A percentile compares a stretch with the other conserved stretches of the same genome.
Evolutionary conservation across 108 stramenopile genomes (phyloP).

Genomic region (Nitzschia sp.): DNA sequence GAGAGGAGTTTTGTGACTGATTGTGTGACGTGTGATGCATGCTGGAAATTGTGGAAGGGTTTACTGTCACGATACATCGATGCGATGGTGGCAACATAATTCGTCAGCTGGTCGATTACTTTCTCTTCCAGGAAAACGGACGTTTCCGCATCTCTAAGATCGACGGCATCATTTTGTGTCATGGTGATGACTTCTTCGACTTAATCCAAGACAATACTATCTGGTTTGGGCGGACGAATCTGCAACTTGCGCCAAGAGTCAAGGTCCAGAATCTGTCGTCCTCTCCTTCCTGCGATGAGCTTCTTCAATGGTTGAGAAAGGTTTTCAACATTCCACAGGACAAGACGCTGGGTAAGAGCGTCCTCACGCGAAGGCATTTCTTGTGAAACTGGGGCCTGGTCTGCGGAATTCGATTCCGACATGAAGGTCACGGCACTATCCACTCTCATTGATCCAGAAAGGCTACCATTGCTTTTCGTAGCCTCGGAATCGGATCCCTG

Average conservation of each 20-base stretch:
- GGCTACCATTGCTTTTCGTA: neutral
- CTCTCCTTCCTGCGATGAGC: constrained; percentile 6
- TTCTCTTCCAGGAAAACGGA: neutral
- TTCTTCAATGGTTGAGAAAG: neutral
- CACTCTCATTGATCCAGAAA: neutral
- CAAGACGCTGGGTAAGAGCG: neutral
- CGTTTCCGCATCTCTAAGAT: neutral
- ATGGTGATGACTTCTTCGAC: constrained; percentile 15
- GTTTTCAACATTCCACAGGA: constrained; percentile 10
- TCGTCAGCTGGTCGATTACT: neutral
- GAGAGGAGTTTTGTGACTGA: constrained; percentile 23
- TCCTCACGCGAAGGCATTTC: neutral
- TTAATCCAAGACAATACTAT: constrained; percentile 4
- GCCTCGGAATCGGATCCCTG: neutral
- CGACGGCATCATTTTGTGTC: neutral
- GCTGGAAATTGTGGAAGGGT: constrained; percentile 31
- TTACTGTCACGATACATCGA: constrained; percentile 17
- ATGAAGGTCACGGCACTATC: neutral
- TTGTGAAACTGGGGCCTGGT: neutral
- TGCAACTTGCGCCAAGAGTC: neutral
- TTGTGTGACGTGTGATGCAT: constrained; percentile 24
- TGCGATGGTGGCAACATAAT: constrained; percentile 22
- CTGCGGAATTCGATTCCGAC: neutral
- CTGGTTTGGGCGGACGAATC: neutral
- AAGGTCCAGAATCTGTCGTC: neutral